Base-by-base conservation (phyloP, 108 stramenopile genomes). In the Cylindrotheca closterium region DNA sequence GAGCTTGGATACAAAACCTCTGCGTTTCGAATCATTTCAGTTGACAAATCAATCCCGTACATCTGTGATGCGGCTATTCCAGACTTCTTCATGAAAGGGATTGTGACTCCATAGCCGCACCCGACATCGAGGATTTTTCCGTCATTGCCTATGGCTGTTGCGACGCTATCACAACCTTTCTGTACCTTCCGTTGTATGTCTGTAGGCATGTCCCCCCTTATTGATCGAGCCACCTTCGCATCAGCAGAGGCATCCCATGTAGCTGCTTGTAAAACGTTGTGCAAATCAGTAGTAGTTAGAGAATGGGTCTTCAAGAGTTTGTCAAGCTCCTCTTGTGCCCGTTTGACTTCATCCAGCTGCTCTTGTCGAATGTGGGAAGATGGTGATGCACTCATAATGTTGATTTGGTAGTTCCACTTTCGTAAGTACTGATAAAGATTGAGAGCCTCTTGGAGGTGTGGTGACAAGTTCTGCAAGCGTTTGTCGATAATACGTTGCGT, bases 241-340 rank as follows among this genome's bases (percentile, higher is more conserved):
- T 86, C 85, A 15, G 88, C 88, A 26, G 71, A 73, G n/a, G 88
- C 88, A 79, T 89, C 83, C 88, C 88, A 89, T 2, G 88, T 89
- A 21, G 71, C 60, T 30, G 55, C 60, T 78, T 89, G 88, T 45
- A 79, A 79, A 3, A 79, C 19, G 53, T 85, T 85, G 54, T 86
- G 88, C 1, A 89, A 47, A 59, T 89, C 81, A 5, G 59, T 63
- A 26, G 69, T 76, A 5, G 58, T 17, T 4, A 75, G 30, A 21
- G 55, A 45, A 47, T 84, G 67, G 29, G 79, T 73, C 21, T 59
- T 32, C 51, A 71, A 68, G 15, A 84, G 25, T n/a, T 56, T 19
- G n/a, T 79, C 54, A 32, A 86, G 63, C 27, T 79, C 68, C 22
- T 51, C 32, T 47, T 66, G 75, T 2, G 60, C 67, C 18, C 81